A percentile compares a stretch with the other conserved stretches of the same genome.
These are phyloP conservation scores for Pichia ethanolica DNA, from an alignment of 805 yeast species.

Conservation along the genomic window DNA sequence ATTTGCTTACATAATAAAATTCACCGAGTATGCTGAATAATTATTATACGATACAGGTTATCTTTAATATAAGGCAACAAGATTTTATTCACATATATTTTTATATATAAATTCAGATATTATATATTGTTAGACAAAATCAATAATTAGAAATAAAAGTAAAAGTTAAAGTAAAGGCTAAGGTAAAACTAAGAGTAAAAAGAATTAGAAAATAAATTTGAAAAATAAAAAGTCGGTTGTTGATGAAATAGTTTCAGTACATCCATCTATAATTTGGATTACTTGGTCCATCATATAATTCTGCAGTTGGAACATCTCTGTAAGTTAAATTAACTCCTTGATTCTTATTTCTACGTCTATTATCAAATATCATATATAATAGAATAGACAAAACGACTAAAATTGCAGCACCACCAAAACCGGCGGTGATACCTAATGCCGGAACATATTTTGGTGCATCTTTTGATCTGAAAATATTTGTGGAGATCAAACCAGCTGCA, in stretches of 20 bases:
- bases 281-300: constrained; percentile 37
- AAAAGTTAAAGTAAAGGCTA: too few species aligned
- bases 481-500: constrained; percentile 48
- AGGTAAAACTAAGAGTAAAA: neutral
- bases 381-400: constrained; percentile 18
- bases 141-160: too few species aligned
- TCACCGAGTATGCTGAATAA: too few species aligned
- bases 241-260: constrained; percentile 15
- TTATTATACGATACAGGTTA: too few species aligned
- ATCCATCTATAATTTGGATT: constrained; percentile 43
- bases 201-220: too few species aligned
- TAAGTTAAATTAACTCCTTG: constrained; percentile 35
- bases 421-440: constrained; percentile 43
- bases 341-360: constrained; percentile 31
- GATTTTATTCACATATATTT: too few species aligned
- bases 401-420: constrained; percentile 39
- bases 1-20: too few species aligned
- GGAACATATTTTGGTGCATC: constrained; percentile 48
- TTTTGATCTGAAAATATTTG: constrained; percentile 41
- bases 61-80: too few species aligned
- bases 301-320: constrained; percentile 36
- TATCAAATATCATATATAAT: constrained; percentile 35
- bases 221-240: too few species aligned
- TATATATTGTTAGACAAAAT: too few species aligned
- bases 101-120: too few species aligned